phyloP scores from a whole-genome alignment of 2,329 filamentous ascomycete genomes.

The Chaetomium sp. region DNA sequence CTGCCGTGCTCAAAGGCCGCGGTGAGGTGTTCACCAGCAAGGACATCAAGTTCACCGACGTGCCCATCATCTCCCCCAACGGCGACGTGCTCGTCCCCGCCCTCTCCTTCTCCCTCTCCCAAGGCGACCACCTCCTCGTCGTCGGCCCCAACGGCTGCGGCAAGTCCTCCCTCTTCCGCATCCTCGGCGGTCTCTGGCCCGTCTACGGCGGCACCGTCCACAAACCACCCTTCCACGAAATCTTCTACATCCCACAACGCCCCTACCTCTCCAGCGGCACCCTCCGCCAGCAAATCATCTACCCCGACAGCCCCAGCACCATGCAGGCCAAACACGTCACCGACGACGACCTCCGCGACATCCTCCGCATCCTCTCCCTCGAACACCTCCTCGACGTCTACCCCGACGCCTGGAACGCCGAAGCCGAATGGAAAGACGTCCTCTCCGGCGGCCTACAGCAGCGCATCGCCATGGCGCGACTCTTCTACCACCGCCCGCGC shows the following conservation, averaged over 20 bases:
- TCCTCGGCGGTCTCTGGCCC: slow-evolving; percentile 92
- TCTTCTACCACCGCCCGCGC: slow-evolving; percentile 87
- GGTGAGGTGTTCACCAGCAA: slow-evolving; percentile 76
- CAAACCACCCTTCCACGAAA: slow-evolving; percentile 85
- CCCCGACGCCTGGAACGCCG: slow-evolving; percentile 76
- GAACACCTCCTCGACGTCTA: slow-evolving; percentile 74
- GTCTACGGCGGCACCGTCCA: slow-evolving; percentile 92
- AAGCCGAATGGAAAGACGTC: slow-evolving; percentile 94
- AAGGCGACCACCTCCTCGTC: slow-evolving; percentile 86
- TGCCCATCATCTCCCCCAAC: slow-evolving; percentile 95
- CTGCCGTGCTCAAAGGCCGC: slow-evolving; percentile 72
- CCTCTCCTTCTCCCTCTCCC: slow-evolving; percentile 78
- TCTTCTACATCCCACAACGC: slow-evolving; percentile 96
- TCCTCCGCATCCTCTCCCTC: slow-evolving; percentile 75
- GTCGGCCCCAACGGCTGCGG: slow-evolving; percentile 96
- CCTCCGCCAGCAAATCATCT: slow-evolving; percentile 94
- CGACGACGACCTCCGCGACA: slow-evolving; percentile 69
- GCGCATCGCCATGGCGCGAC: slow-evolving; percentile 88
- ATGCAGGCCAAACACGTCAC: slow-evolving; percentile 81
- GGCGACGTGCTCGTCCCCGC: slow-evolving; percentile 84
- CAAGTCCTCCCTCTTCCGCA: slow-evolving; percentile 93
- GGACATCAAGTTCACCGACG: slow-evolving; percentile 77
- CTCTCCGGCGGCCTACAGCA: slow-evolving; percentile 90
- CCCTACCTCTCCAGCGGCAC: slow-evolving; percentile 89
- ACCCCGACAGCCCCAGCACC: slow-evolving; percentile 80